Percentiles rank a stretch among this genome's conserved stretches.
Conservation (phyloP, 1,139 yeast genomes). For the Blastobotrys raffinosifermentans region DNA sequence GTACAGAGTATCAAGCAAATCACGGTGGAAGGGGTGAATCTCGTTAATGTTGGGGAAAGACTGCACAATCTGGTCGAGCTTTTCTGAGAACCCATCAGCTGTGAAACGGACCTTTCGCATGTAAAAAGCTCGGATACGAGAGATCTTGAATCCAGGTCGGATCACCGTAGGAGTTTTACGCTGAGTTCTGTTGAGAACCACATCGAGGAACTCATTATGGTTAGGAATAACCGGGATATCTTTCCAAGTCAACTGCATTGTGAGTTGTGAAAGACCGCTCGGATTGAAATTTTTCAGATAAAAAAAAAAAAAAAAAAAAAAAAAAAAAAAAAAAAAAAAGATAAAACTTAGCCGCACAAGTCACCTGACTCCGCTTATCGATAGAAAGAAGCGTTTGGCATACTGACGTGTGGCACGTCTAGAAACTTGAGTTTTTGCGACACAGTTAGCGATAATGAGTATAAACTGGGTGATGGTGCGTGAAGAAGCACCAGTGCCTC, state of each 20-base stretch:
- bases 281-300: constrained; percentile 16
- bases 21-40: constrained; percentile 97
- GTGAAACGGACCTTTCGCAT: constrained; percentile 97
- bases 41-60: constrained; percentile 97
- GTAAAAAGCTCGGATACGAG: constrained; percentile 95
- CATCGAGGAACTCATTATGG: constrained; percentile 89
- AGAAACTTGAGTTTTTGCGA: too few species aligned
- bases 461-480: constrained; percentile 24
- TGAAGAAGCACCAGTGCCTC: constrained; percentile 19
- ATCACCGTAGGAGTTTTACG: constrained; percentile 98
- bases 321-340: constrained; percentile 10
- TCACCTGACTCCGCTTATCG: not conserved
- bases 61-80: constrained; percentile 72
- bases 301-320: constrained; percentile 9
- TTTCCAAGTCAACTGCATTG: constrained; percentile 98
- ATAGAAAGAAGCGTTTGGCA: too few species aligned
- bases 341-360: constrained; percentile 1
- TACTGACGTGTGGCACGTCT: too few species aligned
- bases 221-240: constrained; percentile 94
- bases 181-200: constrained; percentile 94
- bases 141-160: constrained; percentile 92
- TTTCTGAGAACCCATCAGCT: constrained; percentile 92
- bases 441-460: constrained; percentile 20
- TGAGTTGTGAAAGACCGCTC: too few species aligned
- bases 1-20: constrained; percentile 92